Percentiles rank a stretch among this genome's conserved stretches.
Evolutionary conservation across 2,329 filamentous ascomycete species (phyloP).

Genomic region (Ophiostoma australiae): DNA sequence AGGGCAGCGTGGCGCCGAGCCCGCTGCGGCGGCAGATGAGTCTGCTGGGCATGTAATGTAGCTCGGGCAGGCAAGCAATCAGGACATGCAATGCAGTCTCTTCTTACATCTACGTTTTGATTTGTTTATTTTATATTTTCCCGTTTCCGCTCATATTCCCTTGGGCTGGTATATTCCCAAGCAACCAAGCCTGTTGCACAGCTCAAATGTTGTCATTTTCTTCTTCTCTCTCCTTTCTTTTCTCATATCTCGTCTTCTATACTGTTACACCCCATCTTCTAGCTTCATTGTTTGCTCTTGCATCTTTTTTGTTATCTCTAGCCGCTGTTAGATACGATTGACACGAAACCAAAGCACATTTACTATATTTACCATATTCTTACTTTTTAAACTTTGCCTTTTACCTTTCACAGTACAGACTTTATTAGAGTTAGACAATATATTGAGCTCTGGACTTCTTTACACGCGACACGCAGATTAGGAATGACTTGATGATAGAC

Average conservation of each 20-base stretch:
- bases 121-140: background rate
- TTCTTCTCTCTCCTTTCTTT: background rate
- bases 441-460: background rate
- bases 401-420: background rate
- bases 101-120: background rate
- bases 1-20: slow-evolving; percentile 62
- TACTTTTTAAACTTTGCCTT: background rate
- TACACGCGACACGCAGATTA: background rate
- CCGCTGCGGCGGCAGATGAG: slow-evolving; percentile 70
- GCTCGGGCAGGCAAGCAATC: background rate
- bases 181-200: slow-evolving; percentile 11
- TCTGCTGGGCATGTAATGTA: slow-evolving; percentile 60
- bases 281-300: background rate
- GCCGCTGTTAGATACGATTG: slow-evolving; percentile 16
- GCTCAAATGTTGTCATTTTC: background rate
- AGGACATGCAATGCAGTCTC: background rate
- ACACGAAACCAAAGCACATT: slow-evolving; percentile 1
- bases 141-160: slow-evolving; percentile 2
- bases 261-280: background rate
- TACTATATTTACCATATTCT: background rate
- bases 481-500: background rate
- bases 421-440: background rate
- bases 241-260: background rate
- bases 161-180: slow-evolving; percentile 15
- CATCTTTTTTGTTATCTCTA: slow-evolving; percentile 6